phyloP scores from a whole-genome alignment of 371 early-diverging fungal species.

The Apophysomyces elegans region DNA sequence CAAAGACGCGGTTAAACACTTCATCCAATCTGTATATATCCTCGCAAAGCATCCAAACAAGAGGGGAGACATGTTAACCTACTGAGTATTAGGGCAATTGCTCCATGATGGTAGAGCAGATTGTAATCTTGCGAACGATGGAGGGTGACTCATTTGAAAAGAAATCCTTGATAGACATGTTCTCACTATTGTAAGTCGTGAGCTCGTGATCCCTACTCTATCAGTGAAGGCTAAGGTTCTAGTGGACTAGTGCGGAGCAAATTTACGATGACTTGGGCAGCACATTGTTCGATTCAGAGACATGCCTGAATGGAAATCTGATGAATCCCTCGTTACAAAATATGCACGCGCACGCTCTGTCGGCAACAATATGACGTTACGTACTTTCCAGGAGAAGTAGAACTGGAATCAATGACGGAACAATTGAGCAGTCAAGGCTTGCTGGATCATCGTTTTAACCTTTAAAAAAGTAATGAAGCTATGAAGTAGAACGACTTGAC shows the following conservation, averaged over 20 bases:
- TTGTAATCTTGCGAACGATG: background rate
- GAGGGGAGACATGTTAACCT: background rate
- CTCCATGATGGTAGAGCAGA: background rate
- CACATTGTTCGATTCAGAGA: conserved; percentile 15
- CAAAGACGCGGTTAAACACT: background rate
- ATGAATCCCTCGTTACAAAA: conserved; percentile 10
- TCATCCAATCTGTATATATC: background rate
- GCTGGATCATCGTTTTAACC: conserved; percentile 18
- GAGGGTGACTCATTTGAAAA: background rate
- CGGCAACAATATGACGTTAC: conserved; percentile 15
- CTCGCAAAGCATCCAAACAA: background rate
- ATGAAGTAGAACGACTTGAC: too few relatives aligned
- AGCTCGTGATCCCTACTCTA: background rate
- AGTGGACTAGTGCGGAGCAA: background rate
- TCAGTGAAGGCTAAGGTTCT: background rate
- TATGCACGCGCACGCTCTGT: conserved; percentile 18
- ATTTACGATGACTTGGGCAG: conserved; percentile 7
- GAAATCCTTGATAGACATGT: background rate
- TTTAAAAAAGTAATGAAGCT: too few relatives aligned
- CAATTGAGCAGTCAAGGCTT: conserved; percentile 19
- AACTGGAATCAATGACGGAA: conserved; percentile 11
- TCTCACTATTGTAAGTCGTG: conserved; percentile 3
- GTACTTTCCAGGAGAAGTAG: conserved; percentile 16
- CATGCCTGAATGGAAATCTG: conserved; percentile 11
- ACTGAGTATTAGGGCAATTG: background rate